Conservation (phyloP, 2,329 filamentous ascomycete species). For the Calonectria hongkongensis region DNA sequence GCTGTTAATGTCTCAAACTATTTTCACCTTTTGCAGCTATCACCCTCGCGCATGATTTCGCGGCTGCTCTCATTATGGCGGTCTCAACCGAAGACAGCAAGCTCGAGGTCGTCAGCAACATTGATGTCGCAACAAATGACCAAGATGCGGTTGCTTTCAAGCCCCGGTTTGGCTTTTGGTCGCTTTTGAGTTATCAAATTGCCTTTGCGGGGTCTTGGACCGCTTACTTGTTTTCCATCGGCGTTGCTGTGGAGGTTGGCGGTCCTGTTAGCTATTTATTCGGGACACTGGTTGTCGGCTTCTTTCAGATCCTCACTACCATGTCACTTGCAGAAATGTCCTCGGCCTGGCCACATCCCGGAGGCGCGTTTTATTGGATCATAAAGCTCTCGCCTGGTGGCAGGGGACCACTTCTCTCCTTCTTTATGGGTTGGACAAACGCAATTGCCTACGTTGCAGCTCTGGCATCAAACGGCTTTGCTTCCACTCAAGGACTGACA, state of each 20-base stretch:
- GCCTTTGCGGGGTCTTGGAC: conserved; percentile 14
- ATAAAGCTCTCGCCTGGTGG: neutral
- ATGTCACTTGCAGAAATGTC: conserved; percentile 10
- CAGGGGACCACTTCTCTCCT: neutral
- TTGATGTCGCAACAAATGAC: neutral
- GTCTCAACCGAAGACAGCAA: neutral
- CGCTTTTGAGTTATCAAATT: conserved; percentile 8
- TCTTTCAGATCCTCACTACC: conserved; percentile 1
- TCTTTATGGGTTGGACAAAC: conserved; percentile 20
- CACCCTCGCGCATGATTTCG: neutral
- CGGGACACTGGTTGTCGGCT: conserved; percentile 10
- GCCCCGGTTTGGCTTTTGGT: conserved; percentile 18
- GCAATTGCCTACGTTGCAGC: conserved; percentile 5
- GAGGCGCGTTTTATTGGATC: conserved; percentile 12
- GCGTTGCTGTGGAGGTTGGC: conserved; percentile 2
- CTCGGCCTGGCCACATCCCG: conserved; percentile 16
- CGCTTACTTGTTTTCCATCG: neutral
- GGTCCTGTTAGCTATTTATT: neutral
- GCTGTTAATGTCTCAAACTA: neutral
- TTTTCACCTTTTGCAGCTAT: neutral
- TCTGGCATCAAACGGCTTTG: conserved; percentile 6
- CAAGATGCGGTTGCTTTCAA: neutral
- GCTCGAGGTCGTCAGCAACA: neutral
- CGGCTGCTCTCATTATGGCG: neutral
- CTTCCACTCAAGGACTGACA: neutral